Percentiles rank a stretch among this genome's conserved stretches.
These are phyloP conservation scores for Schizothecium vesticola DNA, from an alignment of 495 filamentous ascomycete genomes.

Conservation along the genomic window DNA sequence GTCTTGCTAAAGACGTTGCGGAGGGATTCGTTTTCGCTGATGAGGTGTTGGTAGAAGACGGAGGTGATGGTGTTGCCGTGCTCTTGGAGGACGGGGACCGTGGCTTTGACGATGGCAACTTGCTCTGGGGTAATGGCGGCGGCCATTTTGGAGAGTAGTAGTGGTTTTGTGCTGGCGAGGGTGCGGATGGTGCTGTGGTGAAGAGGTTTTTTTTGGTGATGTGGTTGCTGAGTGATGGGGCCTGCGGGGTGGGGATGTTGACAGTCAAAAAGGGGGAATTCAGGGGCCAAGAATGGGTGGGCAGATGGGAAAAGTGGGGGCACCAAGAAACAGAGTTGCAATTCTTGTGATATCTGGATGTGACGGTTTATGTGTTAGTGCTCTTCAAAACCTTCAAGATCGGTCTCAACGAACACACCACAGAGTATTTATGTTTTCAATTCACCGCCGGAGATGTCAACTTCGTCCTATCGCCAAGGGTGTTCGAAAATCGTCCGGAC, in stretches of 20 bases:
- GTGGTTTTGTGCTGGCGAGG: not conserved
- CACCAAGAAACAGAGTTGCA: not conserved
- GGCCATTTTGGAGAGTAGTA: not conserved
- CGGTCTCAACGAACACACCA: not conserved
- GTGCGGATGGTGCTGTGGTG: not conserved
- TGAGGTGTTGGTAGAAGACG: constrained; percentile 64
- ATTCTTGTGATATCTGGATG: not conserved
- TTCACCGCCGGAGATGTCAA: not conserved
- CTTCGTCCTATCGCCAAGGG: not conserved
- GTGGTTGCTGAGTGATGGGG: not conserved
- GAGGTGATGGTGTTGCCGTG: constrained; percentile 63
- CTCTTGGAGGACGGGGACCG: constrained; percentile 56
- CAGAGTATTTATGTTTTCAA: not conserved
- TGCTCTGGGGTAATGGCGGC: constrained; percentile 32
- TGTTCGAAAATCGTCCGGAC: not conserved
- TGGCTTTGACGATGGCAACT: constrained; percentile 53
- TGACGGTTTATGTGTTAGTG: not conserved
- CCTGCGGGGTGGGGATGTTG: not conserved
- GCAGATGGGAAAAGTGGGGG: not conserved
- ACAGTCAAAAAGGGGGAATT: not conserved
- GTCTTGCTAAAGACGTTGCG: constrained; percentile 62
- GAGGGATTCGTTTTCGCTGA: constrained; percentile 55
- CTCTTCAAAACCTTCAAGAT: not conserved
- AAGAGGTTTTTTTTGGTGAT: not conserved
- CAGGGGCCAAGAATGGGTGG: not conserved